A percentile compares a stretch with the other conserved stretches of the same genome.
Conservation (phyloP, 306 rosid species). For the Citrullus amarus region DNA sequence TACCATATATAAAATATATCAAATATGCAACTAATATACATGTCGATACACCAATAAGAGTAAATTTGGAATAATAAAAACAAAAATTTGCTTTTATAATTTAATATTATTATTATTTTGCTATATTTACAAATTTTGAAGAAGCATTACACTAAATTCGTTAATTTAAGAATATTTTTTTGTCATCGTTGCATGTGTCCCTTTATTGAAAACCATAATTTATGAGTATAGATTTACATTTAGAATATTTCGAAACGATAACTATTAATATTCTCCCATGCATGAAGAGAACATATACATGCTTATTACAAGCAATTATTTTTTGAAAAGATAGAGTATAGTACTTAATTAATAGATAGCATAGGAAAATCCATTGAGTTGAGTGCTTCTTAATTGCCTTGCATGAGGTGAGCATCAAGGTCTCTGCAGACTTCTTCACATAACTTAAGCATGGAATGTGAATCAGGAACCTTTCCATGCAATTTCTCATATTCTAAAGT, state of each 20-base stretch:
- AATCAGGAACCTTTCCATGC: constrained; percentile 20
- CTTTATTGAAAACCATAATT: neutral
- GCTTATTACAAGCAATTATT: neutral
- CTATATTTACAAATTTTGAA: too few species aligned
- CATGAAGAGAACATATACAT: neutral
- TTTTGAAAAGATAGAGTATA: neutral
- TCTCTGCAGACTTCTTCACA: neutral
- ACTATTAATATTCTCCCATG: neutral
- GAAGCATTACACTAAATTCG: too few species aligned
- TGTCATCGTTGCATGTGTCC: too few species aligned
- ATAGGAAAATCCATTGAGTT: neutral
- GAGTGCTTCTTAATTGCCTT: neutral
- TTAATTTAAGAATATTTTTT: too few species aligned
- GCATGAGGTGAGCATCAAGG: constrained; percentile 8
- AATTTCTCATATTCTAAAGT: constrained; percentile 31
- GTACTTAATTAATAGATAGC: neutral
- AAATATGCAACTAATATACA: too few species aligned
- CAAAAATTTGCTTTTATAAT: too few species aligned
- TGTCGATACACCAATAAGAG: too few species aligned
- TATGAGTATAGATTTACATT: neutral
- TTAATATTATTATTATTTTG: too few species aligned
- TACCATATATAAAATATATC: too few species aligned
- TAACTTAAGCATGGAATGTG: constrained; percentile 22
- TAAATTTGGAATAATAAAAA: too few species aligned
- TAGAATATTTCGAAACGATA: too few species aligned